Evolutionary conservation across 2,329 filamentous ascomycete genomes (phyloP).

Genomic region (Cladosporium phlei): DNA sequence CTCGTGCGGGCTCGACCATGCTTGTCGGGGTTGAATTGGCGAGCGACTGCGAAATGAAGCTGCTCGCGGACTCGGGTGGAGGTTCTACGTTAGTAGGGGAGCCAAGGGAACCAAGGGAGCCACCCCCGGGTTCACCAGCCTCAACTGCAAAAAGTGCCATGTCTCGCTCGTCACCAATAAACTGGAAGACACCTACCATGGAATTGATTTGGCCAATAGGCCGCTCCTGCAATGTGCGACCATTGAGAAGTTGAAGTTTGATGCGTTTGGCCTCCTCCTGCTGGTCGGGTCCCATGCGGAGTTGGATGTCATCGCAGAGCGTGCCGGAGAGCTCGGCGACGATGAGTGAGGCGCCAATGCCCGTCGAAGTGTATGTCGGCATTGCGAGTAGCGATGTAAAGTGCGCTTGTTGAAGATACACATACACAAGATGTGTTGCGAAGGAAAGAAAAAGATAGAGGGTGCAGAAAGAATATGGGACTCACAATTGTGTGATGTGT

Average conservation of each 20-base stretch:
- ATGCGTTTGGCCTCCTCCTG: constrained; percentile 19
- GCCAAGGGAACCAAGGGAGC: too few species aligned
- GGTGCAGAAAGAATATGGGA: too few species aligned
- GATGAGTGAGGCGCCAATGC: constrained; percentile 25
- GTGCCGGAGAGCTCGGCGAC: constrained; percentile 21
- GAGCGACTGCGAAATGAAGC: too few species aligned
- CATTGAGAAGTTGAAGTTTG: constrained; percentile 16
- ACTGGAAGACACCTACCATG: constrained; percentile 23
- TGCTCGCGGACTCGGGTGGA: too few species aligned
- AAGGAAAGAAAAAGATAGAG: too few species aligned
- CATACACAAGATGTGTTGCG: not conserved
- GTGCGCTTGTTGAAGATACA: constrained; percentile 12
- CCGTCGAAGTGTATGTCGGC: constrained; percentile 28
- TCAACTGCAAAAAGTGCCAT: constrained; percentile 32
- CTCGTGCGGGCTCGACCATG: too few species aligned
- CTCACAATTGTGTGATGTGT: too few species aligned
- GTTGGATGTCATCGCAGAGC: constrained; percentile 18
- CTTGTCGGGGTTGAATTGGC: too few species aligned
- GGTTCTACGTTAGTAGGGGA: too few species aligned
- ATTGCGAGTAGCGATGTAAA: constrained; percentile 18
- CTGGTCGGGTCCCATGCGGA: constrained; percentile 17
- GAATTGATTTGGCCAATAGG: constrained; percentile 19
- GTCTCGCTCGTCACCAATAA: constrained; percentile 28
- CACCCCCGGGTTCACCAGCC: too few species aligned
- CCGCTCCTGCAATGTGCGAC: constrained; percentile 19